A percentile compares a stretch with the other conserved stretches of the same genome.
Evolutionary conservation across 345 rosid genomes (phyloP).

Genomic region (Jatropha curcas): DNA sequence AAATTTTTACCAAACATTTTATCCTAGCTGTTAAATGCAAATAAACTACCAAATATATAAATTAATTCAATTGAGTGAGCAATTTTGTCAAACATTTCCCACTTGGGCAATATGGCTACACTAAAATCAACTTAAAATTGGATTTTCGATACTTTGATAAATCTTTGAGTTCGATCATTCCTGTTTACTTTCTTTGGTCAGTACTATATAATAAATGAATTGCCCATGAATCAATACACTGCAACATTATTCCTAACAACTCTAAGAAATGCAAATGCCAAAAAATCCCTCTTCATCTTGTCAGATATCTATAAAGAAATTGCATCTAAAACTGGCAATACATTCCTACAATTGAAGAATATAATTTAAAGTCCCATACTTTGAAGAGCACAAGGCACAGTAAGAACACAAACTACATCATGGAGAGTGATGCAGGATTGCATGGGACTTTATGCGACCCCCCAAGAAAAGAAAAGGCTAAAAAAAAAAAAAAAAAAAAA

Average conservation of each 20-base stretch:
- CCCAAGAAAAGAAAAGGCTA: no score
- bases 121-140: no score
- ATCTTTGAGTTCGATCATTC: neutral
- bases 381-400: neutral
- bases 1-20: no score
- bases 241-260: constrained; percentile 1
- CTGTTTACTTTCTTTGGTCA: neutral
- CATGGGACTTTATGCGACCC: neutral
- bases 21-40: no score
- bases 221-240: neutral
- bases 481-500: no score
- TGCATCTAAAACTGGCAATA: constrained; percentile 4
- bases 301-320: neutral
- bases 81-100: no score
- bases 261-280: neutral
- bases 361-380: constrained; percentile 3
- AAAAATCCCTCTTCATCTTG: neutral
- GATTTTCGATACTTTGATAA: neutral
- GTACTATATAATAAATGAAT: neutral
- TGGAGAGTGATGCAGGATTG: neutral
- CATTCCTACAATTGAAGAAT: constrained; percentile 2
- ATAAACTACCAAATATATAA: no score
- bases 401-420: neutral
- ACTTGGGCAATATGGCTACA: no score
- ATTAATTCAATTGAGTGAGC: no score